Conservation (phyloP, 495 filamentous ascomycete genomes). For the Tuber umbilicatum region DNA sequence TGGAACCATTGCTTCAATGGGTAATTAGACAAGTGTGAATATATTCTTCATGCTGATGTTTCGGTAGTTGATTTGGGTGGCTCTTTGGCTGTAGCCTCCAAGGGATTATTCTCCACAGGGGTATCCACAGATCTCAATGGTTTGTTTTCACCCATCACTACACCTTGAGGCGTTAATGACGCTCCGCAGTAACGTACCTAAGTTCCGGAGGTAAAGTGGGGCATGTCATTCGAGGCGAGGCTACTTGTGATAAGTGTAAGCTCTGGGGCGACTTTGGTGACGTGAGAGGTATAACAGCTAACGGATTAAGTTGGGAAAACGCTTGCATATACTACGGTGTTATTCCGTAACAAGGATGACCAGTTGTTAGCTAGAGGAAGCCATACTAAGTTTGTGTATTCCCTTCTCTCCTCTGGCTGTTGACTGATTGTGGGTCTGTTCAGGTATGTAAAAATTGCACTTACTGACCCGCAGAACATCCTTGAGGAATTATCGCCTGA, state of each 20-base stretch:
- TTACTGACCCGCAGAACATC: conserved; percentile 33
- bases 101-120: conserved; percentile 78
- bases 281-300: not conserved
- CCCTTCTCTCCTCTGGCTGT: not conserved
- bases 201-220: conserved; percentile 75
- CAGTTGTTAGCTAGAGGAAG: conserved; percentile 81
- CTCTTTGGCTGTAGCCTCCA: conserved; percentile 85
- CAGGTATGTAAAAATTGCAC: conserved; percentile 34
- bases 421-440: not conserved
- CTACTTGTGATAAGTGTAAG: conserved; percentile 78
- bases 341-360: conserved; percentile 68
- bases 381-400: conserved; percentile 75
- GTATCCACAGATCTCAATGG: conserved; percentile 90
- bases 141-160: conserved; percentile 42
- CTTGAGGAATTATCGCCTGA: conserved; percentile 21
- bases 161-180: conserved; percentile 3
- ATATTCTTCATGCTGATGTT: conserved; percentile 12
- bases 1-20: conserved; percentile 90
- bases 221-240: conserved; percentile 62
- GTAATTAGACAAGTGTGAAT: conserved; percentile 41
- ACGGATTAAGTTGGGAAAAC: conserved; percentile 74
- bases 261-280: not conserved
- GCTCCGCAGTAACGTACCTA: conserved; percentile 75
- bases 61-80: conserved; percentile 77
- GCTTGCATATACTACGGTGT: conserved; percentile 77